A percentile compares a stretch with the other conserved stretches of the same genome.
phyloP scores from a whole-genome alignment of 306 rosid genomes.

The Datisca glomerata region DNA sequence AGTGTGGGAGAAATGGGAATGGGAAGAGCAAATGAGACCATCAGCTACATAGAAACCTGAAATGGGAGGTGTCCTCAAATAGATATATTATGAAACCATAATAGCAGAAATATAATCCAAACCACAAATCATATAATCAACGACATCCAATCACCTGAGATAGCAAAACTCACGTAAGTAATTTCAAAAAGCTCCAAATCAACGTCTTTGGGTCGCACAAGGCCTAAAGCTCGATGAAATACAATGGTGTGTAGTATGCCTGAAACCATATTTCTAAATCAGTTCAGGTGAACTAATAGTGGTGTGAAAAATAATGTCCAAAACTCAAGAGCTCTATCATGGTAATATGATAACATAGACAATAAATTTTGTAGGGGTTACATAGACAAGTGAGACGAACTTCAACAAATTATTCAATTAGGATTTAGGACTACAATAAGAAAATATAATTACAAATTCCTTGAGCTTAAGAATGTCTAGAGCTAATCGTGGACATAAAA shows the following conservation, averaged over 20 bases:
- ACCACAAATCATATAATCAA: not conserved
- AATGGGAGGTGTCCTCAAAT: not conserved
- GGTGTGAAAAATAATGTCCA: too few species aligned
- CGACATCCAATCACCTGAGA: not conserved
- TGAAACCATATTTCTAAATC: constrained; percentile 20
- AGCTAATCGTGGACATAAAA: too few species aligned
- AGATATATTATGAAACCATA: not conserved
- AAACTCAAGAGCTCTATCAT: too few species aligned
- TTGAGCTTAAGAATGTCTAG: too few species aligned
- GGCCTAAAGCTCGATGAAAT: constrained; percentile 96
- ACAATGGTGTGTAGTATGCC: constrained; percentile 87
- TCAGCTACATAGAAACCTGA: not conserved
- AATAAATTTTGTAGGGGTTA: too few species aligned
- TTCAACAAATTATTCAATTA: too few species aligned
- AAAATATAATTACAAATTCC: too few species aligned
- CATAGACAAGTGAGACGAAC: too few species aligned
- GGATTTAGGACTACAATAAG: too few species aligned
- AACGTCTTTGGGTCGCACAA: constrained; percentile 84
- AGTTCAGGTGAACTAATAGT: too few species aligned
- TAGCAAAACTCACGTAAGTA: constrained; percentile 55
- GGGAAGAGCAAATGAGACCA: not conserved
- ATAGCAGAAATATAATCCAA: not conserved
- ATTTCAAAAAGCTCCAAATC: constrained; percentile 89
- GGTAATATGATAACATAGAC: too few species aligned
- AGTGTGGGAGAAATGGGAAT: not conserved